Evolutionary conservation across 139 green algal genomes (phyloP), one percentile per base, ranked within the genome.

Genomic region (Nannochloris sp.): DNA sequence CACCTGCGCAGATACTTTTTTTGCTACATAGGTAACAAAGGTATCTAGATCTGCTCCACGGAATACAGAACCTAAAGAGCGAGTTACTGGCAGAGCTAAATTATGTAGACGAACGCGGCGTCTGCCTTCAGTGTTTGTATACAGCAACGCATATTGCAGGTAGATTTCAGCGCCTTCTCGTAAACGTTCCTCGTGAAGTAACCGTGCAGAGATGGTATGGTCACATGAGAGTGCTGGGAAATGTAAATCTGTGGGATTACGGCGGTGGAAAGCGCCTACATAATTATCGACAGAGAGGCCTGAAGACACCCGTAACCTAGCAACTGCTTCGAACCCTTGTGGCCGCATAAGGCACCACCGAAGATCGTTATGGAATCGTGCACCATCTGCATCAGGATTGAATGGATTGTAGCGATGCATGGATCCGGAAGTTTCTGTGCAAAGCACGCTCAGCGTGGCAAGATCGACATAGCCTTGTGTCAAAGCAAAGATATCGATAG

Each of bases 141-240:
- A 97, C 31, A 96, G 77, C 68, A 95, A 74, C 36, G 89, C 89
- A 63, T 82, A 85, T 78, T 95, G 88, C 31, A 92, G 54, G 53
- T 73, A 89, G 3, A 57, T 76, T 67, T 90, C 68, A 4, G 53
- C 24, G 13, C 46, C 56, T 34, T 86, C 71, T 23, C 45, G 47
- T 42, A 92, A 71, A 32, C 56, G 67, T 36, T 90, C 73, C 30
- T 77, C 70, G 10, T 81, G 67, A 33, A 64, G 23, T 64, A 86
- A 61, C 61, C 69, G 82, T n/a, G 64, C 36, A 5, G 19, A 59
- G 29, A 93, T 36, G 0, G 75, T 60, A 65, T 94, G 91, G 78
- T 96, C 89, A 58, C 71, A 83, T 66, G 88, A 81, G n/a, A 96
- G 64, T 8, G 80, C 83, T 2, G 90, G 82, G 54, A 97, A 73